phyloP scores from a whole-genome alignment of 495 filamentous ascomycete genomes.

The Tuber indicum region DNA sequence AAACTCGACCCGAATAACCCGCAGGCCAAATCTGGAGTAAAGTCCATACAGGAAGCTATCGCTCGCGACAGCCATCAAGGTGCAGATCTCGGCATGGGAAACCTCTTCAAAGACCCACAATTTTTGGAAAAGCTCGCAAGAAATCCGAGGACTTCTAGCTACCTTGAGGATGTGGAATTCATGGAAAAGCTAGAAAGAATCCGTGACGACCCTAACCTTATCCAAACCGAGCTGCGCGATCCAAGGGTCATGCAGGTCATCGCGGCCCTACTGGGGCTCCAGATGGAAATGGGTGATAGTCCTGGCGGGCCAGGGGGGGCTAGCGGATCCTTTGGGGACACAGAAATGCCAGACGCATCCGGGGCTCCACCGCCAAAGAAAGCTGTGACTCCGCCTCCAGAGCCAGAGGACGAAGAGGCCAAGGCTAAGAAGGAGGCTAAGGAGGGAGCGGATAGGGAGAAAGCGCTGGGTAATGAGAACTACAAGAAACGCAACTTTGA shows the following conservation, averaged over 20 bases:
- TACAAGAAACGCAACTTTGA: slow-evolving; percentile 99
- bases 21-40: slow-evolving; percentile 81
- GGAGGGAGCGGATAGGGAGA: slow-evolving; percentile 88
- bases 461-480: slow-evolving; percentile 83
- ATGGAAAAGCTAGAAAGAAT: slow-evolving; percentile 81
- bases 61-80: slow-evolving; percentile 66
- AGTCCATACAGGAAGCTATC: slow-evolving; percentile 79
- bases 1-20: slow-evolving; percentile 87
- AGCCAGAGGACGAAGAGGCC: slow-evolving; percentile 64
- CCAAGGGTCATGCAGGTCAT: slow-evolving; percentile 90
- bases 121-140: slow-evolving; percentile 80
- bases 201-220: slow-evolving; percentile 69
- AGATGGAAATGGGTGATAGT: slow-evolving; percentile 73
- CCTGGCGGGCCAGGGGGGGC: slow-evolving; percentile 48
- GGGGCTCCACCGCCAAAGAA: slow-evolving; percentile 37
- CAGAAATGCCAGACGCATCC: slow-evolving; percentile 65
- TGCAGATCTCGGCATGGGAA: slow-evolving; percentile 59
- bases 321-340: slow-evolving; percentile 56
- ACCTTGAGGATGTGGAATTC: slow-evolving; percentile 77
- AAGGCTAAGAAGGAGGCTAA: slow-evolving; percentile 80
- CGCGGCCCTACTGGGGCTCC: slow-evolving; percentile 85
- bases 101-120: slow-evolving; percentile 88
- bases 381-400: slow-evolving; percentile 46
- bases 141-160: slow-evolving; percentile 86
- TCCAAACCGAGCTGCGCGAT: slow-evolving; percentile 75